phyloP scores from a whole-genome alignment of 1,139 yeast genomes.

The Lizanozyma gosingica region DNA sequence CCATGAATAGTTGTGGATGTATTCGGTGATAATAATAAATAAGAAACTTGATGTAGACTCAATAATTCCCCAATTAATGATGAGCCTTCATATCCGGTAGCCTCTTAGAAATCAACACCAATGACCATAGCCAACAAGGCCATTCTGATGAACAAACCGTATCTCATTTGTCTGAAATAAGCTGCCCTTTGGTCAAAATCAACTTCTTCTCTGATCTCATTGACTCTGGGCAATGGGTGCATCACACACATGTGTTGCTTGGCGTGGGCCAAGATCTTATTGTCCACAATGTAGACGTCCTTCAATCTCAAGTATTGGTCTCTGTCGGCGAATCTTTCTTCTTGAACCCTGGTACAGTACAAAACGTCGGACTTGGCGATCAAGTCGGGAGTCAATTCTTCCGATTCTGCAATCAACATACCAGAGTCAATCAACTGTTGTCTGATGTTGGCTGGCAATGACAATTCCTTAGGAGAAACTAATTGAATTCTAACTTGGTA shows the following conservation, averaged over 20 bases:
- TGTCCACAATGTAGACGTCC: constrained; percentile 88
- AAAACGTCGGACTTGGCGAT: constrained; percentile 87
- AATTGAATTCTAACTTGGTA: constrained; percentile 91
- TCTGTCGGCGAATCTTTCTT: constrained; percentile 79
- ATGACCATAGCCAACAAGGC: constrained; percentile 96
- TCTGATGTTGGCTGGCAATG: constrained; percentile 67
- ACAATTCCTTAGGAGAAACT: constrained; percentile 83
- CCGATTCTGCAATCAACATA: constrained; percentile 66
- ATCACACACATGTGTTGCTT: constrained; percentile 97
- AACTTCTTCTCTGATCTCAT: constrained; percentile 94
- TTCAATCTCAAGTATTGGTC: constrained; percentile 80
- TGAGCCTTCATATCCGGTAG: background rate
- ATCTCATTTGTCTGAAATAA: constrained; percentile 98
- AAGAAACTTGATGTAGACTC: background rate
- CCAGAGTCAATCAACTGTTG: constrained; percentile 56
- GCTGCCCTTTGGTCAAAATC: constrained; percentile 99
- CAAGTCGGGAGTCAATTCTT: constrained; percentile 71
- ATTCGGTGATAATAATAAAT: no score
- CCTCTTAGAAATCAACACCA: constrained; percentile 56
- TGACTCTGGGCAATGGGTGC: constrained; percentile 98
- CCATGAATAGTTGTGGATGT: background rate
- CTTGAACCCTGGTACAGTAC: constrained; percentile 97
- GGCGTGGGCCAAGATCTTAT: constrained; percentile 82
- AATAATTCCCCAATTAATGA: constrained; percentile 12
- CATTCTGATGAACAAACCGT: constrained; percentile 97